Evolutionary conservation across 768 basidiomycete genomes (phyloP).

Genomic region (Tricholoma furcatifolium): DNA sequence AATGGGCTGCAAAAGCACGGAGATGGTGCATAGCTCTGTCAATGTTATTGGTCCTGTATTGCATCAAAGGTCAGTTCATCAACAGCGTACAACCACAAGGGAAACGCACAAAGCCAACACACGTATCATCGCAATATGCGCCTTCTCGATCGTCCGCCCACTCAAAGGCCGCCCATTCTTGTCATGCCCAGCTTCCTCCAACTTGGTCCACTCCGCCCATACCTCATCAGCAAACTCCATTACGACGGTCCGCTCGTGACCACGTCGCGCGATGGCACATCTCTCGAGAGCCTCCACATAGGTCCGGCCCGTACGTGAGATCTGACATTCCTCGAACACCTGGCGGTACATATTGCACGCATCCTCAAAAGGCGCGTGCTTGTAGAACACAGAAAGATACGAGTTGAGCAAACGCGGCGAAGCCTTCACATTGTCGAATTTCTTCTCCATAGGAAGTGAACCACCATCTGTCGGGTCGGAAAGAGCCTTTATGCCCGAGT

Average conservation of each 20-base stretch:
- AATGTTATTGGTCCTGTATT: constrained; percentile 43
- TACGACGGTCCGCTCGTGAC: constrained; percentile 47
- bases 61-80: neutral
- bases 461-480: constrained; percentile 4
- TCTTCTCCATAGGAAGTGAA: constrained; percentile 22
- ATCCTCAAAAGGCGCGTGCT: constrained; percentile 46
- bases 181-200: constrained; percentile 41
- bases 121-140: constrained; percentile 68
- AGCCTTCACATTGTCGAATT: constrained; percentile 58
- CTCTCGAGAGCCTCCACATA: constrained; percentile 70
- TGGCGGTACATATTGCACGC: constrained; percentile 49
- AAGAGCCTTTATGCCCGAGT: constrained; percentile 23
- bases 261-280: constrained; percentile 45
- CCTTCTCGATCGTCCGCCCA: constrained; percentile 62
- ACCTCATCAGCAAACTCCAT: constrained; percentile 54
- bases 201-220: constrained; percentile 62
- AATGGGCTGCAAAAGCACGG: constrained; percentile 58
- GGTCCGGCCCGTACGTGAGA: constrained; percentile 50
- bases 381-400: constrained; percentile 77
- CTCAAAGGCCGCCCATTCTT: constrained; percentile 27
- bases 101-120: constrained; percentile 58
- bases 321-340: constrained; percentile 41
- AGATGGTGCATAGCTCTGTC: constrained; percentile 57
- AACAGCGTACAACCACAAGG: neutral
- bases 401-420: constrained; percentile 71